phyloP scores from a whole-genome alignment of 805 yeast genomes.

The Wickerhamomyces subpelliculosus region DNA sequence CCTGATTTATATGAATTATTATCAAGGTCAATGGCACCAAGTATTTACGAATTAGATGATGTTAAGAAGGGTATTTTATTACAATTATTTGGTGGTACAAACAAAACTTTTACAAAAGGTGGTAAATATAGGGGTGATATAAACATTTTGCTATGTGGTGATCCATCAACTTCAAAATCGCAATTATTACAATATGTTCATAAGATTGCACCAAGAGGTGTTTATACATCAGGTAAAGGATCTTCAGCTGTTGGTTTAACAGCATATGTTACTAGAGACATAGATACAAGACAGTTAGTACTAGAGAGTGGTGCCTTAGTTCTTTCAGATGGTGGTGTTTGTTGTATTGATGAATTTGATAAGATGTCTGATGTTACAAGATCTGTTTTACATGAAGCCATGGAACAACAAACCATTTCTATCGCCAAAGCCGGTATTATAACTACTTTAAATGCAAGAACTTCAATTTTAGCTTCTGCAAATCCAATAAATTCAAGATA shows the following conservation, averaged over 20 bases:
- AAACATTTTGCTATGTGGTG: slow-evolving; percentile 89
- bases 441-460: slow-evolving; percentile 93
- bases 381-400: slow-evolving; percentile 94
- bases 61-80: slow-evolving; percentile 91
- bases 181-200: slow-evolving; percentile 93
- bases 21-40: slow-evolving; percentile 93
- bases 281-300: slow-evolving; percentile 88
- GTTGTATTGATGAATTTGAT: slow-evolving; percentile 98
- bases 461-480: slow-evolving; percentile 93
- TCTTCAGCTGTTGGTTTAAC: slow-evolving; percentile 99
- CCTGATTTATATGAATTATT: slow-evolving; percentile 79
- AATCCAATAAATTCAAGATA: slow-evolving; percentile 95
- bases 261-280: slow-evolving; percentile 91
- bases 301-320: slow-evolving; percentile 96
- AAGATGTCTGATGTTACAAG: slow-evolving; percentile 94
- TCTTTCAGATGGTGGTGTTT: slow-evolving; percentile 94
- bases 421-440: slow-evolving; percentile 98
- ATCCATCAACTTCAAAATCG: slow-evolving; percentile 96
- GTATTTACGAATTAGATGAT: slow-evolving; percentile 92
- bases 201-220: slow-evolving; percentile 96
- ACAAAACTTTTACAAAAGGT: slow-evolving; percentile 81
- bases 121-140: slow-evolving; percentile 96
- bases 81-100: slow-evolving; percentile 94
- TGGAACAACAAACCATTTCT: slow-evolving; percentile 98
- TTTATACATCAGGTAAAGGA: slow-evolving; percentile 97